Evolutionary conservation across 2,329 filamentous ascomycete genomes (phyloP).

Genomic region (Hawksworthiomyces lignivorus): DNA sequence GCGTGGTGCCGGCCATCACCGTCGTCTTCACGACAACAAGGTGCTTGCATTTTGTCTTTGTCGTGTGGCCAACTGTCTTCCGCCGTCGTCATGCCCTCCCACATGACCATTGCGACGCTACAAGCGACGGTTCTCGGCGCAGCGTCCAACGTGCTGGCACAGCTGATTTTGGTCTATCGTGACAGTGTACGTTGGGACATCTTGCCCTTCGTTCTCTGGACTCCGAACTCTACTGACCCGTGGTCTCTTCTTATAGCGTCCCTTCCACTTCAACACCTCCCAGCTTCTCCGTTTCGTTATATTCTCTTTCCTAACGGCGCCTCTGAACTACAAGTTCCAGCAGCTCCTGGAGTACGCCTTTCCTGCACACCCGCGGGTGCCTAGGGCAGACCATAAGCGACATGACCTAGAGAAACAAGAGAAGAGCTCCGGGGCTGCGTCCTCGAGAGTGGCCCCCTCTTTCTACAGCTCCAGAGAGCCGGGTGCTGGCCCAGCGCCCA

Average conservation of each 20-base stretch:
- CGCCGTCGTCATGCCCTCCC: slow-evolving; percentile 34
- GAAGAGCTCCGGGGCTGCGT: neutral
- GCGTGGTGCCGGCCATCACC: too few relatives aligned
- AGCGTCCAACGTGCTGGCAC: slow-evolving; percentile 47
- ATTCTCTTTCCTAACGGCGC: slow-evolving; percentile 44
- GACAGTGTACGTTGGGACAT: slow-evolving; percentile 28
- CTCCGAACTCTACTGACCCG: slow-evolving; percentile 8
- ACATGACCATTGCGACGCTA: slow-evolving; percentile 44
- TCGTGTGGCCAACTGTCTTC: neutral
- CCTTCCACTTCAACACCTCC: slow-evolving; percentile 40
- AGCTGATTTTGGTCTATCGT: slow-evolving; percentile 43
- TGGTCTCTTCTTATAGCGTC: too few relatives aligned
- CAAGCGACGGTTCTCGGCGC: slow-evolving; percentile 45
- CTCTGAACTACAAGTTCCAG: slow-evolving; percentile 53
- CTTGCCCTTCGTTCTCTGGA: neutral
- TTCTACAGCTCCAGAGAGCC: slow-evolving; percentile 16
- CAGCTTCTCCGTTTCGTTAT: slow-evolving; percentile 47
- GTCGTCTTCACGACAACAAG: too few relatives aligned
- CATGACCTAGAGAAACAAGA: slow-evolving; percentile 20
- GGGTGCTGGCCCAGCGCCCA: too few relatives aligned
- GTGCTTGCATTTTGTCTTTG: too few relatives aligned
- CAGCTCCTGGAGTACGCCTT: slow-evolving; percentile 45
- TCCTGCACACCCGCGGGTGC: slow-evolving; percentile 32
- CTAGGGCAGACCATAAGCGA: slow-evolving; percentile 1
- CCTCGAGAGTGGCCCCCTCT: neutral